Evolutionary conservation across 345 rosid genomes (phyloP).

Genomic region (Balakata baccata): DNA sequence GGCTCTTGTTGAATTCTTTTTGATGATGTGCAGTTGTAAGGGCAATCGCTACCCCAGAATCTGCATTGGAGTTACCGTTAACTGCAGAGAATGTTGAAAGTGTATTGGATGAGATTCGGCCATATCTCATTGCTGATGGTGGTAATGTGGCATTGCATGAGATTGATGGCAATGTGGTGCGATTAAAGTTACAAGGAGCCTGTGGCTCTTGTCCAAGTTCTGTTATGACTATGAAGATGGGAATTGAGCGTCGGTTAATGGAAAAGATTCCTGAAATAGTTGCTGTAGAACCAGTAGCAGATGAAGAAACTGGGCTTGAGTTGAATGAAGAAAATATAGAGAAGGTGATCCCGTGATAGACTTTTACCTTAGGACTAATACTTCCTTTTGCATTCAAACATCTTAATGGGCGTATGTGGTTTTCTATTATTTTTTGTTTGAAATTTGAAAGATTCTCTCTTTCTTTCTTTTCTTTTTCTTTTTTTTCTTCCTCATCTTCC

Average conservation of each 20-base stretch:
- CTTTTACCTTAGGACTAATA: neutral
- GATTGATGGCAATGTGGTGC: conserved; percentile 90
- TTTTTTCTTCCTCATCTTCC: too few species aligned
- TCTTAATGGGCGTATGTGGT: neutral
- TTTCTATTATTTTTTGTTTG: neutral
- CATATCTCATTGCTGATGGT: conserved; percentile 91
- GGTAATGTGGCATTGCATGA: conserved; percentile 93
- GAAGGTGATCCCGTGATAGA: conserved; percentile 43
- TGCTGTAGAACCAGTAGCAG: conserved; percentile 77
- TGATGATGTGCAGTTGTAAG: conserved; percentile 49
- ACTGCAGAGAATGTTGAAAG: conserved; percentile 83
- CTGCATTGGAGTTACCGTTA: conserved; percentile 67
- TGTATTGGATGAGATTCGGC: conserved; percentile 84
- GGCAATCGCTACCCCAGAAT: conserved; percentile 78
- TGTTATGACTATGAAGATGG: conserved; percentile 87
- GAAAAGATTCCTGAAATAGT: conserved; percentile 96
- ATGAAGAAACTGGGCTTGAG: conserved; percentile 93
- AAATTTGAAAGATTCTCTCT: neutral
- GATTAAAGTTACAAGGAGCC: conserved; percentile 92
- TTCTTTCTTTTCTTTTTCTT: too few species aligned
- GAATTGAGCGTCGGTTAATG: conserved; percentile 93
- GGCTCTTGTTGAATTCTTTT: neutral
- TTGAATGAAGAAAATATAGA: conserved; percentile 82
- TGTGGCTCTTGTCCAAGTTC: conserved; percentile 97
- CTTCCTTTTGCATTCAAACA: too few species aligned